A percentile compares a stretch with the other conserved stretches of the same genome.
These are phyloP conservation scores for Trypanosoma brucei DNA, from an alignment of 208 protist genomes.

Conservation along the genomic window DNA sequence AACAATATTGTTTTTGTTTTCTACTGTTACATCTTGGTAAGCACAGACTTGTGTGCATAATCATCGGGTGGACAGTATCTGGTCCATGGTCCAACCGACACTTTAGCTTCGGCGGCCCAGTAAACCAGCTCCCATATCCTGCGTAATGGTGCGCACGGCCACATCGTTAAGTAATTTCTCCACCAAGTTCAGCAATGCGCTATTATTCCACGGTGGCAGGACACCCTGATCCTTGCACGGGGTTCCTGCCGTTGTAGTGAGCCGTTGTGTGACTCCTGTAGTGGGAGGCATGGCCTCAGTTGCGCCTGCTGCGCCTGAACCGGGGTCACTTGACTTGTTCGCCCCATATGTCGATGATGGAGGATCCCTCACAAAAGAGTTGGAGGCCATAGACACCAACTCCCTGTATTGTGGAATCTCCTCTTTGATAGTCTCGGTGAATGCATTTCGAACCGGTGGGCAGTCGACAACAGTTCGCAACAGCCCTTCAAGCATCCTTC, in stretches of 20 bases:
- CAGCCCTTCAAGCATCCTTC: conserved; percentile 57
- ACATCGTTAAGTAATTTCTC: conserved; percentile 53
- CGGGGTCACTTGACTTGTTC: background rate
- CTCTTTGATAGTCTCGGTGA: conserved; percentile 38
- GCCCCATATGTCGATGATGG: background rate
- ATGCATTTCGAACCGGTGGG: conserved; percentile 43
- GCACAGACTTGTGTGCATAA: no score
- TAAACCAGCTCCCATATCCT: background rate
- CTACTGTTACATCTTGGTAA: no score
- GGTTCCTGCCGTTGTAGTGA: background rate
- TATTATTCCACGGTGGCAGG: background rate
- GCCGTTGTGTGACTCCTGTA: background rate
- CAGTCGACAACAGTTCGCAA: conserved; percentile 56
- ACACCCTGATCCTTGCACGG: background rate
- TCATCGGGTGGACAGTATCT: no score
- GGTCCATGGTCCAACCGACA: no score
- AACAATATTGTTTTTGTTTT: no score
- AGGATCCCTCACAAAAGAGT: background rate
- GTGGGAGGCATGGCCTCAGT: background rate
- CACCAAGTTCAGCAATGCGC: conserved; percentile 27
- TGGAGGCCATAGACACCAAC: conserved; percentile 5
- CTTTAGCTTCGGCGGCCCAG: no score
- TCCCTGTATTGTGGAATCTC: conserved; percentile 21
- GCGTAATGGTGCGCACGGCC: conserved; percentile 7
- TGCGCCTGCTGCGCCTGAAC: no score